Evolutionary conservation across 108 stramenopile species (phyloP).

Genomic region (Stephanodiscus minutulus): DNA sequence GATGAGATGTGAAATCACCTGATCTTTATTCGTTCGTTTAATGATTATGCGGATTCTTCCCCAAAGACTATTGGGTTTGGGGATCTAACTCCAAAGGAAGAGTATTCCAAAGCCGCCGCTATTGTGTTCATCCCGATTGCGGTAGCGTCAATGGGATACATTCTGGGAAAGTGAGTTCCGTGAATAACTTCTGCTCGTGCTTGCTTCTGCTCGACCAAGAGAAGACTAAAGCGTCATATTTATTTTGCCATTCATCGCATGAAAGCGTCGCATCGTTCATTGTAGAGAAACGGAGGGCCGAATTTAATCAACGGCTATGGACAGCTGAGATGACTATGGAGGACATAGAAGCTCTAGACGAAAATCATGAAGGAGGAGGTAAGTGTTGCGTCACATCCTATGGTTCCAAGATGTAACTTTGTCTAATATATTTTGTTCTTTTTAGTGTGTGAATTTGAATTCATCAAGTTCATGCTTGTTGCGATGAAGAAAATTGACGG

Average conservation of each 20-base stretch:
- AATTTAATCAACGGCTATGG: constrained; percentile 25
- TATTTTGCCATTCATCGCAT: not conserved
- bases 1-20: not conserved
- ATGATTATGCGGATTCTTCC: not conserved
- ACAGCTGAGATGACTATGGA: constrained; percentile 52
- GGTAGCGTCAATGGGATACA: constrained; percentile 63
- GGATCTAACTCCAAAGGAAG: constrained; percentile 45
- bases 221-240: not conserved
- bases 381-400: not conserved
- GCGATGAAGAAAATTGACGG: constrained; percentile 78
- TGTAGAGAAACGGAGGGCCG: constrained; percentile 3
- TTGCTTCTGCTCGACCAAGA: not conserved
- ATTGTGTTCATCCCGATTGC: constrained; percentile 63
- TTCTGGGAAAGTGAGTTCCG: constrained; percentile 37
- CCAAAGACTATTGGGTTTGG: constrained; percentile 62
- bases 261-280: constrained; percentile 12
- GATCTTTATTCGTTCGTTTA: not conserved
- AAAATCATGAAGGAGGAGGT: constrained; percentile 49
- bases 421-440: not conserved
- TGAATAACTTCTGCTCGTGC: constrained; percentile 25
- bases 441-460: constrained; percentile 64
- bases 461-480: constrained; percentile 79
- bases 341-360: constrained; percentile 52
- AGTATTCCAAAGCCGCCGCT: constrained; percentile 26
- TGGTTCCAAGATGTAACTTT: not conserved